A percentile compares a stretch with the other conserved stretches of the same genome.
These are phyloP conservation scores for Coemansia aciculifera DNA, from an alignment of 192 early-diverging fungal species.

Conservation along the genomic window DNA sequence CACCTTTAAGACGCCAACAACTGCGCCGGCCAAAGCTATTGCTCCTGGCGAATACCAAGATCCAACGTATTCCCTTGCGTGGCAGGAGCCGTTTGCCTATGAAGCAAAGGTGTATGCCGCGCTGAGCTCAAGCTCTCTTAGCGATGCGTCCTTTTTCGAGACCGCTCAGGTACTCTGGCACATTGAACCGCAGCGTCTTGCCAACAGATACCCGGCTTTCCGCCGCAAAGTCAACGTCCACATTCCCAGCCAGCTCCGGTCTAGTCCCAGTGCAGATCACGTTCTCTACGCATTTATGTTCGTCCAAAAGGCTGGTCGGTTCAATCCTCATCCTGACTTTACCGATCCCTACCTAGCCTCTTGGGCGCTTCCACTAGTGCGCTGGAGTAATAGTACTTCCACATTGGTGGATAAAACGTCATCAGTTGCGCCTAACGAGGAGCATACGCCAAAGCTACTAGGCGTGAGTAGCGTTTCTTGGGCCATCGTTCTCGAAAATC, in stretches of 20 bases:
- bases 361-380: neutral
- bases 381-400: neutral
- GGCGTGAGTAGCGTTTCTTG: no score
- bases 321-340: slow-evolving; percentile 10
- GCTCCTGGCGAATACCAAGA: no score
- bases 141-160: no score
- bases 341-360: neutral
- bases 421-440: neutral
- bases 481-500: neutral
- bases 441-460: neutral
- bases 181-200: no score
- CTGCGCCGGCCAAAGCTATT: no score
- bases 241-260: neutral
- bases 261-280: neutral
- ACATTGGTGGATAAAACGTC: neutral
- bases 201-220: no score
- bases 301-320: neutral
- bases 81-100: neutral
- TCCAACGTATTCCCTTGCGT: no score
- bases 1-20: no score
- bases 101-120: no score
- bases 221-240: no score
- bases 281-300: slow-evolving; percentile 16
- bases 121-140: no score
- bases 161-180: no score